These are phyloP conservation scores for Lotus japonicus DNA, from an alignment of 306 rosid species.

Conservation along the genomic window DNA sequence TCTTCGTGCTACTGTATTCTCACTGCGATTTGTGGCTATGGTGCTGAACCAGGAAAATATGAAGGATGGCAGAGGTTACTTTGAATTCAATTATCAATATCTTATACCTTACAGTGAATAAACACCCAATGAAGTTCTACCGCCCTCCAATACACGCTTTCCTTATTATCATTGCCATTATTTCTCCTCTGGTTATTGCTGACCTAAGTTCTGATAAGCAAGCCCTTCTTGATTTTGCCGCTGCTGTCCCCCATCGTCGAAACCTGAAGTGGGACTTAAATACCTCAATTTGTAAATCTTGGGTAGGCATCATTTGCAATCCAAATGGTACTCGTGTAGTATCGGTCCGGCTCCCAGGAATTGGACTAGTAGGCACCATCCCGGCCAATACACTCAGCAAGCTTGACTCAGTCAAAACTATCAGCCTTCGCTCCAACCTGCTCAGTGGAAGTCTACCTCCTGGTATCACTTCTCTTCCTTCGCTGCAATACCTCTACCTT, in stretches of 20 bases:
- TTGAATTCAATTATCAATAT: conserved; percentile 28
- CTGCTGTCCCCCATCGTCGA: conserved; percentile 66
- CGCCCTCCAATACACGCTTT: conserved; percentile 22
- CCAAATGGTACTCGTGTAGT: conserved; percentile 38
- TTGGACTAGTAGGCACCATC: conserved; percentile 74
- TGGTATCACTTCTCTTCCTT: conserved; percentile 74
- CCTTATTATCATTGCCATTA: conserved; percentile 34
- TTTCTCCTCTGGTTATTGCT: conserved; percentile 51
- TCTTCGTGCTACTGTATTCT: conserved; percentile 13
- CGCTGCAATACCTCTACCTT: conserved; percentile 62
- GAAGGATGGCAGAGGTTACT: conserved; percentile 27
- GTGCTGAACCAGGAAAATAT: conserved; percentile 51
- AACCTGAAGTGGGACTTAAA: conserved; percentile 47
- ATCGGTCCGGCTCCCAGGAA: conserved; percentile 68
- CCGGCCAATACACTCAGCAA: conserved; percentile 73
- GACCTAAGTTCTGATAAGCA: conserved; percentile 62
- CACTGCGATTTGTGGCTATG: conserved; percentile 17
- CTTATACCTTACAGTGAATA: conserved; percentile 11
- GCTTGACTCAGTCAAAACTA: conserved; percentile 50
- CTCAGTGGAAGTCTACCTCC: conserved; percentile 62
- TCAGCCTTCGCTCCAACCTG: conserved; percentile 84
- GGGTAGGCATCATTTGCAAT: conserved; percentile 65
- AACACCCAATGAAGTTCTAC: conserved; percentile 50
- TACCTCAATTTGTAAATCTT: conserved; percentile 48
- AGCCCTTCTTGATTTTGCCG: conserved; percentile 64